Base-by-base conservation (phyloP, 2,329 filamentous ascomycete species). In the Venturia nashicola region DNA sequence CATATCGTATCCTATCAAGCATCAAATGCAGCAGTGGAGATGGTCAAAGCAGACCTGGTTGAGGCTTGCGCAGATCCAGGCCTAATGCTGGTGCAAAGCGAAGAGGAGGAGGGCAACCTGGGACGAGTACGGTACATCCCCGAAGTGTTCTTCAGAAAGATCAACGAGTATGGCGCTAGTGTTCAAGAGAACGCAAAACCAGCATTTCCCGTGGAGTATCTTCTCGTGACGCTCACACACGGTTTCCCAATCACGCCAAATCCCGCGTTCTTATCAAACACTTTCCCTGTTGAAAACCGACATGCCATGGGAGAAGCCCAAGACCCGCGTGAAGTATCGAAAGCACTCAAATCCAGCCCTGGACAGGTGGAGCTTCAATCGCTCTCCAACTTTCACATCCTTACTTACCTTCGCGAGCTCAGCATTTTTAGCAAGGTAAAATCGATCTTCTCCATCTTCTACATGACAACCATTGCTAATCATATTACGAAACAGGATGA, bases 141-240 rank as follows among this genome's bases (percentile, higher is more conserved):
- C 0, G 94, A 99, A 71, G 93, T 99, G 5, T 99, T 97, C 76
- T 99, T 95, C 78, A 86, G 93, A 66, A 87, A 85, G 69, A 91
- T 96, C 75, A 99, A 99, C 75, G 93, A 99, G 74, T 96, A 99
- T 72, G 92, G 92, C 42, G 90, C 89, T 67, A 96, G 93, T 69
- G 94, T 97, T 8, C 94, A 97, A 73, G 91, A 97, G 75, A 97
- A 96, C 70, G 94, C 94, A 32, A 97, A 97, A 73, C 94, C 94
- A 0, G 86, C 89, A 57, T 99, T 99, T 74, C 94, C 94, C 0
- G 92, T 97, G 60, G 94, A 99, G 73, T 99, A 97, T 74, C 83
- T 99, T 42, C 86, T 97, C 64, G 90, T 97, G 66, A 97, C 94
- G 9, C 82, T 99, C 67, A 99, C 94, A 0, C 93, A 99, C 72